Percentiles rank a stretch among this genome's conserved stretches.
Evolutionary conservation across 2,329 filamentous ascomycete genomes (phyloP).

Genomic region (Pezicula radicicola): DNA sequence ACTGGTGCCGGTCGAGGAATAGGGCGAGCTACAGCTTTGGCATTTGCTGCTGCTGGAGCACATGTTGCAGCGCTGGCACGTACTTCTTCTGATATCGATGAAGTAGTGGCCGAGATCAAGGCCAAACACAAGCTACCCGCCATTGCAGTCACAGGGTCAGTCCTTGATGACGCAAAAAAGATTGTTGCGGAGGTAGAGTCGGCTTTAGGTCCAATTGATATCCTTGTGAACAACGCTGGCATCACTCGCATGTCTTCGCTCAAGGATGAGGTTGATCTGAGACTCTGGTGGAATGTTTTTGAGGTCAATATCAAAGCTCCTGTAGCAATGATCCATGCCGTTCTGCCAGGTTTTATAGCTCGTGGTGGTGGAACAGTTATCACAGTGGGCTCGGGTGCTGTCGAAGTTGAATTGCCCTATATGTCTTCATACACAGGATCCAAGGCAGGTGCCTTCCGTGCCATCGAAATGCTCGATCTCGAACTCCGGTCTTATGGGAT

Average conservation of each 20-base stretch:
- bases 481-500: slow-evolving; percentile 6
- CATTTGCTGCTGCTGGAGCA: slow-evolving; percentile 31
- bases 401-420: slow-evolving; percentile 3
- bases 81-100: slow-evolving; percentile 11
- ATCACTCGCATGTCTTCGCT: slow-evolving; percentile 8
- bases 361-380: slow-evolving; percentile 6
- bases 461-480: slow-evolving; percentile 4
- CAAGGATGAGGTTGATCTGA: slow-evolving; percentile 5
- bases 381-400: background rate
- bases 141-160: slow-evolving; percentile 1
- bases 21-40: slow-evolving; percentile 30
- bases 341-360: slow-evolving; percentile 7
- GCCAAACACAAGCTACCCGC: slow-evolving; percentile 7
- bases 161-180: background rate
- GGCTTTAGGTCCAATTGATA: slow-evolving; percentile 9
- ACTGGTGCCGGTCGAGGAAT: slow-evolving; percentile 34
- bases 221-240: slow-evolving; percentile 14
- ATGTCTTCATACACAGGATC: slow-evolving; percentile 3
- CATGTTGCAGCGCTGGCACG: slow-evolving; percentile 19
- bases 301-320: slow-evolving; percentile 3
- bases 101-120: slow-evolving; percentile 14
- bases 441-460: slow-evolving; percentile 7
- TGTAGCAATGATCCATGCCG: slow-evolving; percentile 7
- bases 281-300: slow-evolving; percentile 4
- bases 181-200: background rate